Base-by-base conservation (phyloP, 225 moss, liverwort and hornwort species). In the Neckera pumila region DNA sequence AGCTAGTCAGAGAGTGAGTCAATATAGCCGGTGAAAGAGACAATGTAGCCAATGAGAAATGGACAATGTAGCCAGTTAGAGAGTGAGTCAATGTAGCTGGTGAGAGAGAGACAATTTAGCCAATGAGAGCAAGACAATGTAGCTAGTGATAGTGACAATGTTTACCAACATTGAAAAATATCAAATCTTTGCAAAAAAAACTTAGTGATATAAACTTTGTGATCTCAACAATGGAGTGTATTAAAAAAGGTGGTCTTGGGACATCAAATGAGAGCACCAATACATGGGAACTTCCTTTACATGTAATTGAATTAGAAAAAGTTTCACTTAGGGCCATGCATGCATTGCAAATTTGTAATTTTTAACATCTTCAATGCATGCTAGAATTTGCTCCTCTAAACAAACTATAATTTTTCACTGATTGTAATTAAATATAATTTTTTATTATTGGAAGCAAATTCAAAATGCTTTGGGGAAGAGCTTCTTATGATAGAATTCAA, bases 401-500 rank as follows among this genome's bases (percentile, higher is more conserved):
- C 42, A 42, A 7, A 23, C 7, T 38, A 7, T 38, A 23, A 38
- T 1, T 38, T 69, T 69, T 69, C 12, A 69, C 8, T 1, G 1
- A 0, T 23, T 7, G 13, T 38, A 23, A 12, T 18, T 38, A 22
- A 38, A 36, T 14, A 7, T 7, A 40, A 0, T 23, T 47, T 69
- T 14, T 69, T 38, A 38, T 38, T 4, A 8, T 14, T 38, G 8
- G 2, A 40, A 69, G 18, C 0, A 13, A 22, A 25, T 40, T 25
- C 23, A 70, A 70, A 40, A 40, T 40, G 3, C 8, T 16, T 43
- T 2, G 0, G 5, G 1, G 2, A 43, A 1, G 5, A 2, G 1
- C 8, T 70, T 40, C 1, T 0, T 40, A 4, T 27, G 27, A 42
- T 42, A 26, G 16, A 71, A 71, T 71, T 71, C 5, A 71, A 73